Evolutionary conservation across 345 rosid species (phyloP).

Genomic region (Gynandropsis gynandra): DNA sequence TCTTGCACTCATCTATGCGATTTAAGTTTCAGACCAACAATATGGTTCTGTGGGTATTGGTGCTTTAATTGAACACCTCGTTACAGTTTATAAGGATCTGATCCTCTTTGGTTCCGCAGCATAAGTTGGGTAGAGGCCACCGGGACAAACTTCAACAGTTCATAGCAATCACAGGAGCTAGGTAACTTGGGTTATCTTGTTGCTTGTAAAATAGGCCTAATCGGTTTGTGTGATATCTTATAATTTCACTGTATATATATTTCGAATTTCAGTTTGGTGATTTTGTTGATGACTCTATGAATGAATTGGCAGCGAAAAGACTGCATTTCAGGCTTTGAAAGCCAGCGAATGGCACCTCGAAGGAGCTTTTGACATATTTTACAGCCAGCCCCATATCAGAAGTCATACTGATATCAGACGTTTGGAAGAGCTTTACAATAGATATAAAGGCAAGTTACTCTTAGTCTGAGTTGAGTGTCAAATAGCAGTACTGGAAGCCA

Average conservation of each 20-base stretch:
- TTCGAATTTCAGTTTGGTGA: conserved; percentile 2
- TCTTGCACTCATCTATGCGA: neutral
- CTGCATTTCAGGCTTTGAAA: conserved; percentile 77
- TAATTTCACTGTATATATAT: neutral
- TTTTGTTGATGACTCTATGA: neutral
- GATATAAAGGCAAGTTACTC: conserved; percentile 69
- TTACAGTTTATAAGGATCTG: conserved; percentile 4
- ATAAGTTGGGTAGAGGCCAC: conserved; percentile 72
- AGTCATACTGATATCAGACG: conserved; percentile 61
- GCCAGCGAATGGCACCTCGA: conserved; percentile 94
- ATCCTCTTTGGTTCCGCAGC: conserved; percentile 30
- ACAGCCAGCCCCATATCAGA: conserved; percentile 74
- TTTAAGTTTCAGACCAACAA: neutral
- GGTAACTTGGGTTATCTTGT: conserved; percentile 34
- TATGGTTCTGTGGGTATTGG: neutral
- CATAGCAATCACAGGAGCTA: conserved; percentile 75
- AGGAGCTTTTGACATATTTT: conserved; percentile 89
- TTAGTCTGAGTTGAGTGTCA: neutral
- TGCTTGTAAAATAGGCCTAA: neutral
- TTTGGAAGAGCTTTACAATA: conserved; percentile 88
- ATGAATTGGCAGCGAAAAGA: conserved; percentile 62
- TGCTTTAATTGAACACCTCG: neutral
- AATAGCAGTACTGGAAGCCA: neutral
- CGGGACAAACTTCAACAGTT: conserved; percentile 94
- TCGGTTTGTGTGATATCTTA: conserved; percentile 1